Percentiles rank a stretch among this genome's conserved stretches.
These are phyloP conservation scores for Anthoceros angustus DNA, from an alignment of 225 moss, liverwort and hornwort genomes.

Conservation along the genomic window DNA sequence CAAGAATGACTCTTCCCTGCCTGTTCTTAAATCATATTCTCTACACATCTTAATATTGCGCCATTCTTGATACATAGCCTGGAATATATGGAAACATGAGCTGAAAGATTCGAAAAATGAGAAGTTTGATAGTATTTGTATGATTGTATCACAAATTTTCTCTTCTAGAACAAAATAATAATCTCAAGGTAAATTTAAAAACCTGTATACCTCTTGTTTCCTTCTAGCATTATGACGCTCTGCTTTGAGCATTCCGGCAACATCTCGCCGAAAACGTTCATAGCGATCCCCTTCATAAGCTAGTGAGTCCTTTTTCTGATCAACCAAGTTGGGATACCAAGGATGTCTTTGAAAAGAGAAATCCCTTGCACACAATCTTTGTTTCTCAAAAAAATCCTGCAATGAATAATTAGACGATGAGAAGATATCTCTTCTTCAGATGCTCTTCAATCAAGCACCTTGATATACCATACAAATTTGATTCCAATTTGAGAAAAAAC, in stretches of 20 bases:
- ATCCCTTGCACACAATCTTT: not conserved
- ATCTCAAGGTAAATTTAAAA: not conserved
- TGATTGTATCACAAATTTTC: not conserved
- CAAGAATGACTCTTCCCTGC: not conserved
- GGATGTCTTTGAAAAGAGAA: not conserved
- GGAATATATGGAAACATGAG: not conserved
- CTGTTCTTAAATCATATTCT: not conserved
- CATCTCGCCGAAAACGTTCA: not conserved
- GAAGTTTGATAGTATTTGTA: not conserved
- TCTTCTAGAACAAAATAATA: not conserved
- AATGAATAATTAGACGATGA: not conserved
- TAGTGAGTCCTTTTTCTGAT: not conserved
- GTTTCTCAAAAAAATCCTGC: not conserved
- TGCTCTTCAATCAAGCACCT: no score
- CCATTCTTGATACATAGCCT: constrained; percentile 3
- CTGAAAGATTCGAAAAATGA: not conserved
- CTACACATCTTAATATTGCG: not conserved
- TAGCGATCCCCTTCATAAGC: not conserved
- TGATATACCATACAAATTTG: not conserved
- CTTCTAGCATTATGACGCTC: not conserved
- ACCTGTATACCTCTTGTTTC: not conserved
- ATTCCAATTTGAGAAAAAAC: not conserved
- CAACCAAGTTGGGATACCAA: not conserved
- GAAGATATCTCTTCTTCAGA: no score
- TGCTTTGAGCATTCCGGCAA: not conserved